Conservation (phyloP, 225 moss, liverwort and hornwort species). For the Anthoceros angustus region DNA sequence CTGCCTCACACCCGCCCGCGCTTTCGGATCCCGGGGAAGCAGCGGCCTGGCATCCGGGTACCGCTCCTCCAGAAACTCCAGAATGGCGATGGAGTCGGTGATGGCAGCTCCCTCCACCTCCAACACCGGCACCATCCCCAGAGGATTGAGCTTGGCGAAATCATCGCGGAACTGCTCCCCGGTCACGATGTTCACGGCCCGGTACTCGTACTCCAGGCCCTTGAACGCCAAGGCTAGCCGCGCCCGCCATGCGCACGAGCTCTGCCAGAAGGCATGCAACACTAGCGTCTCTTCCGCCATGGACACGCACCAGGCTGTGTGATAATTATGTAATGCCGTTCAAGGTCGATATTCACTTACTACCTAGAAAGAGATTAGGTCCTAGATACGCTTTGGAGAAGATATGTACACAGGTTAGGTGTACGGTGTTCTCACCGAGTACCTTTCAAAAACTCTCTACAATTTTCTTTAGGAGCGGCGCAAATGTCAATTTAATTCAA, state of each 20-base stretch:
- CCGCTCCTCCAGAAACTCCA: slow-evolving; percentile 75
- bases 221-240: slow-evolving; percentile 66
- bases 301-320: background rate
- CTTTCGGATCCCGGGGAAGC: slow-evolving; percentile 29
- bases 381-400: no score
- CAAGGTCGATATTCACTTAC: no score
- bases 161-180: slow-evolving; percentile 48
- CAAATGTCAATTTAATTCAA: no score
- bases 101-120: slow-evolving; percentile 51
- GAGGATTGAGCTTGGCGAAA: slow-evolving; percentile 45
- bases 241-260: slow-evolving; percentile 74
- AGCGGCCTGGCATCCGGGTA: slow-evolving; percentile 41
- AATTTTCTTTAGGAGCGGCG: no score
- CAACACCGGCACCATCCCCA: slow-evolving; percentile 42
- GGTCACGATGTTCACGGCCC: slow-evolving; percentile 19
- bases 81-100: slow-evolving; percentile 65
- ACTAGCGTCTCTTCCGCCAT: slow-evolving; percentile 16
- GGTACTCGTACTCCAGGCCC: slow-evolving; percentile 42
- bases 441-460: no score
- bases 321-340: no score
- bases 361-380: no score
- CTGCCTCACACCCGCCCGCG: slow-evolving; percentile 51
- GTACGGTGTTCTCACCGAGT: no score
- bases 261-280: slow-evolving; percentile 29
- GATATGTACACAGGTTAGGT: no score